Conservation (phyloP, 2,329 filamentous ascomycete species). For the Fusarium beomiforme region DNA sequence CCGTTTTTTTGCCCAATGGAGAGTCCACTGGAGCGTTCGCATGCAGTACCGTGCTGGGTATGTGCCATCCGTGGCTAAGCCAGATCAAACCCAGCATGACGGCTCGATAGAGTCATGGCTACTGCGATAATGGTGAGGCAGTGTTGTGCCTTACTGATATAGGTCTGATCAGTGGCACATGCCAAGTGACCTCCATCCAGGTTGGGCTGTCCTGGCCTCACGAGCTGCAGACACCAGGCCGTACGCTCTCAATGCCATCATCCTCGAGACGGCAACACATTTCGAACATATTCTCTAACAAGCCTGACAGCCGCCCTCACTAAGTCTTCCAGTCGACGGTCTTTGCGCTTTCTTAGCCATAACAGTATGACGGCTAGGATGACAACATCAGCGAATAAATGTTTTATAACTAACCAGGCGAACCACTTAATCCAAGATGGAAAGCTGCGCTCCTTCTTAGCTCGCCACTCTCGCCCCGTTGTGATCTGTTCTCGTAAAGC, state of each 20-base stretch:
- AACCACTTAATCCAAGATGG: slow-evolving; percentile 77
- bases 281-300: slow-evolving; percentile 67
- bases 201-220: no score
- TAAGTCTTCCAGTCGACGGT: slow-evolving; percentile 77
- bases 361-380: slow-evolving; percentile 73
- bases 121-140: neutral
- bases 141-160: neutral
- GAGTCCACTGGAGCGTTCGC: neutral
- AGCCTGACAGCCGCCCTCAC: slow-evolving; percentile 71
- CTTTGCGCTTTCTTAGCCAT: slow-evolving; percentile 78
- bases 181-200: neutral
- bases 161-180: neutral
- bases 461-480: slow-evolving; percentile 75
- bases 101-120: neutral
- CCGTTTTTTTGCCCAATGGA: neutral
- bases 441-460: slow-evolving; percentile 70
- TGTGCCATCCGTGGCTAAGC: neutral
- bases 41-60: neutral
- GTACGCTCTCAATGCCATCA: neutral
- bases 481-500: slow-evolving; percentile 92
- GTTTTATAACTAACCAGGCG: slow-evolving; percentile 75
- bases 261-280: slow-evolving; percentile 67
- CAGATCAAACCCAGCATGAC: neutral
- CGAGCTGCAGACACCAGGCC: no score
- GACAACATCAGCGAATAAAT: slow-evolving; percentile 76